A percentile compares a stretch with the other conserved stretches of the same genome.
These are phyloP conservation scores for Diddensiella transvaalensis DNA, from an alignment of 805 yeast genomes.

Conservation along the genomic window DNA sequence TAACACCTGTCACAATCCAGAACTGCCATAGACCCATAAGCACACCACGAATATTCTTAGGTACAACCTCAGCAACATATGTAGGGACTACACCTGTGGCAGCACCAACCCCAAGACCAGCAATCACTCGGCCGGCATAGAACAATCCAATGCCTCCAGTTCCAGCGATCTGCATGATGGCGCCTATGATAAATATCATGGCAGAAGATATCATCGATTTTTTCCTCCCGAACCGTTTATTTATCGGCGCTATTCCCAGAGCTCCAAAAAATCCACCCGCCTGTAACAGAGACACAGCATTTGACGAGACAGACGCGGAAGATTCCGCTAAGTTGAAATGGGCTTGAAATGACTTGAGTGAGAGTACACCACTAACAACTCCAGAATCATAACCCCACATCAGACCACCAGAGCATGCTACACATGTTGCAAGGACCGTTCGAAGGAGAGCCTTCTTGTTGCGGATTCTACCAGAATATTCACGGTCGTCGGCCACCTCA, in stretches of 20 bases:
- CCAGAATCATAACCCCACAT: constrained; percentile 21
- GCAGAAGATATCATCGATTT: constrained; percentile 45
- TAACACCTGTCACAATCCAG: constrained; percentile 31
- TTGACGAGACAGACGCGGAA: constrained; percentile 11
- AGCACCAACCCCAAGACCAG: constrained; percentile 54
- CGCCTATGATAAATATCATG: constrained; percentile 31
- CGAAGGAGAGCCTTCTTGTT: constrained; percentile 9
- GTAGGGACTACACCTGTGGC: constrained; percentile 51
- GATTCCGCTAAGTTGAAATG: constrained; percentile 8
- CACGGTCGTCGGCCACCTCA: no score
- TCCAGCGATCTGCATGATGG: constrained; percentile 38
- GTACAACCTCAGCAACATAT: constrained; percentile 45
- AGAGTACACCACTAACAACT: constrained; percentile 12
- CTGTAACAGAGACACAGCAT: constrained; percentile 16
- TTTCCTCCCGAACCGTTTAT: constrained; percentile 15
- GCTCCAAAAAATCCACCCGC: constrained; percentile 24
- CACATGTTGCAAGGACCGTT: constrained; percentile 15
- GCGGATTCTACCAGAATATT: not conserved
- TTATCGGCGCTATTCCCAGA: constrained; percentile 14
- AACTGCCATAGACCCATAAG: constrained; percentile 36
- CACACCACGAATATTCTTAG: constrained; percentile 27
- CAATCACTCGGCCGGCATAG: constrained; percentile 49
- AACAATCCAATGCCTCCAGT: constrained; percentile 40
- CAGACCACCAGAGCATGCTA: constrained; percentile 16
- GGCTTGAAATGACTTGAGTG: constrained; percentile 12